Conservation (phyloP, 2,329 filamentous ascomycete species). For the Aspergillus ustus region DNA sequence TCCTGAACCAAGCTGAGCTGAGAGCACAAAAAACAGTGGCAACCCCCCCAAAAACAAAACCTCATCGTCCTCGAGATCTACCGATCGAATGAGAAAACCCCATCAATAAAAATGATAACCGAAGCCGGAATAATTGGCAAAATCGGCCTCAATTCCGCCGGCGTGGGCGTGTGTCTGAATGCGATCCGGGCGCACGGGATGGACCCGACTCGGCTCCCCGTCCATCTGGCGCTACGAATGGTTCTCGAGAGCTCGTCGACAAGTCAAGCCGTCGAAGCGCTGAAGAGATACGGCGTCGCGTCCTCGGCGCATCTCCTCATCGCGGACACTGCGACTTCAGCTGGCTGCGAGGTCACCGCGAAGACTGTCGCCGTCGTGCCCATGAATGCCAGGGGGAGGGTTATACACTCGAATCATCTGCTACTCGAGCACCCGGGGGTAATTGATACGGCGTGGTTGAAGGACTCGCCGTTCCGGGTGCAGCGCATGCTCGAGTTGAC, state of each 20-base stretch:
- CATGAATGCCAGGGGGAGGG: not conserved
- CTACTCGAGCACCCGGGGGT: not conserved
- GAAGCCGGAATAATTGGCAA: conserved; percentile 9
- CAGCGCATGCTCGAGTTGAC: not conserved
- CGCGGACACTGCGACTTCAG: not conserved
- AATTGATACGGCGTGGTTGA: not conserved
- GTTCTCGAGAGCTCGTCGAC: not conserved
- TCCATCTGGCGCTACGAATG: not conserved
- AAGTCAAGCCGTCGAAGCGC: not conserved
- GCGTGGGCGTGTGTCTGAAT: conserved; percentile 10
- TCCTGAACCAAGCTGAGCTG: not conserved
- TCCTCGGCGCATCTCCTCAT: conserved; percentile 3
- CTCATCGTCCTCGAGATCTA: not conserved
- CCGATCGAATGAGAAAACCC: not conserved
- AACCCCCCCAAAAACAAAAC: not conserved
- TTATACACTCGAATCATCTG: conserved; percentile 1
- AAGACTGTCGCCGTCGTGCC: not conserved
- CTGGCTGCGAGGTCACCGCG: not conserved
- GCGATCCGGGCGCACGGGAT: not conserved
- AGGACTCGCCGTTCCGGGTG: not conserved
- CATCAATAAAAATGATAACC: not conserved
- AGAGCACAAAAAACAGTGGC: conserved; percentile 1
- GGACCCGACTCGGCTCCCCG: not conserved
- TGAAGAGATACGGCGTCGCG: not conserved
- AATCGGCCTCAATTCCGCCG: not conserved